Evolutionary conservation across 2,329 filamentous ascomycete species (phyloP).

Genomic region (Phymatotrichopsis omnivora): DNA sequence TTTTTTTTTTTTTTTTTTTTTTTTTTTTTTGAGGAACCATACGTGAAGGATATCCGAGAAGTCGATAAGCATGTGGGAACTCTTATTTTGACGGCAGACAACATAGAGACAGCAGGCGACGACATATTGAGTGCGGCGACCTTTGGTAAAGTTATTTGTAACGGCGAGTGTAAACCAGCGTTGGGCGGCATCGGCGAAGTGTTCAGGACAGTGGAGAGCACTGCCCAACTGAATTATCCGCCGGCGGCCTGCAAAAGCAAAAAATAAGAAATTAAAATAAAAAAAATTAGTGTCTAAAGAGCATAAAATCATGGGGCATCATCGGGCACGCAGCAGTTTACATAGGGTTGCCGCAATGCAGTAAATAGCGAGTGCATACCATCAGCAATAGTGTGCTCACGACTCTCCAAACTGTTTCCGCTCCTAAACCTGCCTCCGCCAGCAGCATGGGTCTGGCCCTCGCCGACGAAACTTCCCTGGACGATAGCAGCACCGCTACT

Average conservation of each 20-base stretch:
- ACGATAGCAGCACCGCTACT: slow-evolving; percentile 78
- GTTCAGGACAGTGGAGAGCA: slow-evolving; percentile 50
- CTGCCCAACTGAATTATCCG: slow-evolving; percentile 44
- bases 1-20: too few species aligned
- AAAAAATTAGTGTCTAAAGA: not conserved
- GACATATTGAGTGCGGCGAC: slow-evolving; percentile 73
- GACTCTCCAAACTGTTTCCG: slow-evolving; percentile 40
- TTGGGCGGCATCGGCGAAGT: slow-evolving; percentile 53
- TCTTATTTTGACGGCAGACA: slow-evolving; percentile 66
- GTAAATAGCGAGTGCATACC: slow-evolving; percentile 34
- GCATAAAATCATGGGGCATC: not conserved
- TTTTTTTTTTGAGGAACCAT: too few species aligned
- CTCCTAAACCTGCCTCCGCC: slow-evolving; percentile 38
- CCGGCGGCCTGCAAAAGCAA: slow-evolving; percentile 34
- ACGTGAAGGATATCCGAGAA: slow-evolving; percentile 69
- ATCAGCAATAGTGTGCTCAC: slow-evolving; percentile 51
- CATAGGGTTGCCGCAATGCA: not conserved
- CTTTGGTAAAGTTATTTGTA: slow-evolving; percentile 69
- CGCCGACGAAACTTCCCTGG: slow-evolving; percentile 77
- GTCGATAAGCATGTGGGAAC: slow-evolving; percentile 90
- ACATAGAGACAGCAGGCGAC: slow-evolving; percentile 87
- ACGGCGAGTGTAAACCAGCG: slow-evolving; percentile 69
- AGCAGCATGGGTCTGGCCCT: slow-evolving; percentile 69
- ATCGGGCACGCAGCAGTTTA: not conserved
- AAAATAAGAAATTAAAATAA: slow-evolving; percentile 21